These are phyloP conservation scores for Pyrus pyrifolia DNA, from an alignment of 306 rosid genomes.

Conservation along the genomic window DNA sequence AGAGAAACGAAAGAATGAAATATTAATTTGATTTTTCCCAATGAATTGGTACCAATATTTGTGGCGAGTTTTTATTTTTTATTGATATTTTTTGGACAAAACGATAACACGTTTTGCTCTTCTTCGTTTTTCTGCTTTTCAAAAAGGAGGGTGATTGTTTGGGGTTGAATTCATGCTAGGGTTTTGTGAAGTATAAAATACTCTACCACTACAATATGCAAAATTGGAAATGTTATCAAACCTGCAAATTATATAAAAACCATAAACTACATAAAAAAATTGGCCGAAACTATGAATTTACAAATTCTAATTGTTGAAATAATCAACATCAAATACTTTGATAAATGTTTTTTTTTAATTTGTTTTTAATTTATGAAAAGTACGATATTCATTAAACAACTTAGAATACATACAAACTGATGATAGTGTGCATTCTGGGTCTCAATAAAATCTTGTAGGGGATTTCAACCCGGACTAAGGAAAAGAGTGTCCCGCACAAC, in stretches of 20 bases:
- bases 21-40: background rate
- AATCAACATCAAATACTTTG: background rate
- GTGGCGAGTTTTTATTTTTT: background rate
- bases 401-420: too few species aligned
- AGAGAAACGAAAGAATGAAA: background rate
- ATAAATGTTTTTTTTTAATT: too few species aligned
- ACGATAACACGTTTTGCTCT: too few species aligned
- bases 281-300: too few species aligned
- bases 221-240: background rate
- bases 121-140: background rate
- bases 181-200: background rate
- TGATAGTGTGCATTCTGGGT: too few species aligned
- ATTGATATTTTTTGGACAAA: background rate
- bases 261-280: background rate
- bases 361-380: too few species aligned
- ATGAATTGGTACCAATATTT: background rate
- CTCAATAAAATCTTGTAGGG: too few species aligned
- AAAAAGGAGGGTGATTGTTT: background rate
- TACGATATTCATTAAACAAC: too few species aligned
- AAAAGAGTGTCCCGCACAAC: too few species aligned
- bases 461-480: too few species aligned
- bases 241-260: background rate
- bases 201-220: background rate
- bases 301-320: too few species aligned
- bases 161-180: background rate